These are phyloP conservation scores for Mentha longifolia DNA, from an alignment of 257 asterid genomes.

Conservation along the genomic window DNA sequence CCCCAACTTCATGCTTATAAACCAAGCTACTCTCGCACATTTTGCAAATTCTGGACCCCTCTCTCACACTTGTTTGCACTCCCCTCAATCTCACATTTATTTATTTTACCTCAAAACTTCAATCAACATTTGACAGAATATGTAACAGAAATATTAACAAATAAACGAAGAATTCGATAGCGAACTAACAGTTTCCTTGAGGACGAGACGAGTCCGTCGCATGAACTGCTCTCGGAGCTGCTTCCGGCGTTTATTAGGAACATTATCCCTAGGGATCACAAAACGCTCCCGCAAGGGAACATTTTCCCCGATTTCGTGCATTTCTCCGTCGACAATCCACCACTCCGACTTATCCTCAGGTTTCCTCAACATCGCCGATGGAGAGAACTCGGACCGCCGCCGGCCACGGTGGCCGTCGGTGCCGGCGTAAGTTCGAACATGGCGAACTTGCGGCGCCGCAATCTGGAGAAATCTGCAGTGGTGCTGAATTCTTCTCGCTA, in stretches of 20 bases:
- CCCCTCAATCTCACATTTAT: not conserved
- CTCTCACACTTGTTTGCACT: no score
- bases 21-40: no score
- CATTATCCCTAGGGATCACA: conserved; percentile 83
- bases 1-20: no score
- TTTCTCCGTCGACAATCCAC: conserved; percentile 99
- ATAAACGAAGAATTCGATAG: not conserved
- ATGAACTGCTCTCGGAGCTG: conserved; percentile 98
- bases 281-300: conserved; percentile 88
- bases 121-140: not conserved
- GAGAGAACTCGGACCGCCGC: conserved; percentile 71
- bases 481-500: conserved; percentile 48
- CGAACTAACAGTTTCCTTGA: conserved; percentile 82
- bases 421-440: conserved; percentile 56
- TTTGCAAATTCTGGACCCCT: no score
- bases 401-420: conserved; percentile 49
- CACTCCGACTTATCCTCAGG: conserved; percentile 77
- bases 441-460: conserved; percentile 49
- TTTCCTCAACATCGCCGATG: conserved; percentile 63
- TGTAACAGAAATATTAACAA: not conserved
- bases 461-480: conserved; percentile 33
- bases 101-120: not conserved
- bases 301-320: conserved; percentile 97
- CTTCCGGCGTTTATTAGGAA: conserved; percentile 92
- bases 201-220: conserved; percentile 97